Conservation (phyloP, 78 protist genomes). For the Guillardia theta region DNA sequence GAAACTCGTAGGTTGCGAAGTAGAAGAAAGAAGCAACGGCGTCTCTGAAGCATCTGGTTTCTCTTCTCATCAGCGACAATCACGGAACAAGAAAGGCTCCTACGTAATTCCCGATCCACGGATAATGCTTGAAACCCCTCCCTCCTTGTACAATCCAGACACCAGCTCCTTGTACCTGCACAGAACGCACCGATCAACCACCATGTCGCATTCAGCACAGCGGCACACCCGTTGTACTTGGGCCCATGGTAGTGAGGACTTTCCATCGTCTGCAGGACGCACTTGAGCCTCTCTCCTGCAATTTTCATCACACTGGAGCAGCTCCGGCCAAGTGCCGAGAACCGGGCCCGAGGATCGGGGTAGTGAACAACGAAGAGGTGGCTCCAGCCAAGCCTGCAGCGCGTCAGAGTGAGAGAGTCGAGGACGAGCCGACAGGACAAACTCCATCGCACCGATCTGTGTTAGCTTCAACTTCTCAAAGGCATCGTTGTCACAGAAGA, state of each 20-base stretch:
- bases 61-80: background rate
- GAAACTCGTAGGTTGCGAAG: conserved; percentile 69
- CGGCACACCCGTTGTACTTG: background rate
- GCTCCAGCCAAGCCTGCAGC: conserved; percentile 63
- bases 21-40: conserved; percentile 41
- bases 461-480: conserved; percentile 7
- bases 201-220: no score
- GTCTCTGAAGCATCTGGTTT: background rate
- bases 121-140: conserved; percentile 58
- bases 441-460: conserved; percentile 35
- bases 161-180: background rate
- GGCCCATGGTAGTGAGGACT: background rate
- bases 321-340: background rate
- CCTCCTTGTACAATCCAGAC: conserved; percentile 39
- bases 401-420: background rate
- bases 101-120: conserved; percentile 64
- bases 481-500: conserved; percentile 56
- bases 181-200: background rate
- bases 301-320: background rate
- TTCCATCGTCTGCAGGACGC: conserved; percentile 52
- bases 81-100: background rate
- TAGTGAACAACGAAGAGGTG: conserved; percentile 62
- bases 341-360: conserved; percentile 64
- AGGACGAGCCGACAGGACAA: background rate
- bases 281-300: conserved; percentile 68